Base-by-base conservation (phyloP, 768 basidiomycete genomes). In the Hericium rajendrae region DNA sequence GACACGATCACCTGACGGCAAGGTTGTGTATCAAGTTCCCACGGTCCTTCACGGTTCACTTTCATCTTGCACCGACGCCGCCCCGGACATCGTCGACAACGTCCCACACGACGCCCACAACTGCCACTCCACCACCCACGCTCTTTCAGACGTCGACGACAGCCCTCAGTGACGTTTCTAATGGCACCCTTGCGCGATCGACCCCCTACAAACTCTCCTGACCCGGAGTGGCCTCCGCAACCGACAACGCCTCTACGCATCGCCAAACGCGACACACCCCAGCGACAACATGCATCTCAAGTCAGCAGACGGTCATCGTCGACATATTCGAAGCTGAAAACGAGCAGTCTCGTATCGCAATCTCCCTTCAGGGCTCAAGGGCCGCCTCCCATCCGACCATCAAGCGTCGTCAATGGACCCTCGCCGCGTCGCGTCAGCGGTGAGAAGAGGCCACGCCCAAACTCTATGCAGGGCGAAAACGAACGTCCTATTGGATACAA, bases 301-400 rank as follows among this genome's bases (percentile, higher is more conserved):
- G 70, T 90, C 48, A 82, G 84, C 51, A 82, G 90, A 37, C 79
- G 90, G 46, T 77, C 81, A 15, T 90, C 88, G 8, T 85, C 83
- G 43, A 90, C 87, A 69, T 92, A 85, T 72, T 85, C 80, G 62
- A 89, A 89, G 69, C 78, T 91, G 61, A 79, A 78, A 64, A 84
- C 74, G 64, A 88, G 84, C 68, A 84, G 86, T 66, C 83, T 91
- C 56, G 91, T 93, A 16, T 84, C 86, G 28, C 91, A 91, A 63
- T 93, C 91, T 11, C 90, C 90, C 10, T 93, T 93, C 74, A 88
- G 86, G 64, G 81, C 80, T 2, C 81, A 83, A 59, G 74, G 81
- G 37, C 69, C 78, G 3, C 11, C 52, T 2, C 62, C 60, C 15
- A 38, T 57, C 4, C 71, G 57, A 18, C 77, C n/a, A 40, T 61